Percentiles rank a stretch among this genome's conserved stretches.
These are phyloP conservation scores for Colletotrichum agaves DNA, from an alignment of 2,329 filamentous ascomycete genomes.

Conservation along the genomic window DNA sequence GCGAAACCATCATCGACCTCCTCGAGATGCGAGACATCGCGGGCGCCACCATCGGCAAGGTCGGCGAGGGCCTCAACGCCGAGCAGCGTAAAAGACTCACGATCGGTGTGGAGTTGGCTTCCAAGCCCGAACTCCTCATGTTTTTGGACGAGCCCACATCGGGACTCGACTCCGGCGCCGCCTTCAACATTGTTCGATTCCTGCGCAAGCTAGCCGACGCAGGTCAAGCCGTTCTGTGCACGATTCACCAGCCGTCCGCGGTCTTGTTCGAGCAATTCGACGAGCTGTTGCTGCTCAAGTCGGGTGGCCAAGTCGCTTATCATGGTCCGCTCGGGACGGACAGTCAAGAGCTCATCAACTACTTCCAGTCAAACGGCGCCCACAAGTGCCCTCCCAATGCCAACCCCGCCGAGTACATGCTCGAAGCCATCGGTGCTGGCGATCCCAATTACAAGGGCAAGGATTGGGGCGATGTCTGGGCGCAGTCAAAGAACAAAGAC, in stretches of 20 bases:
- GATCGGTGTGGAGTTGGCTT: constrained; percentile 66
- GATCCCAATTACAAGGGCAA: constrained; percentile 68
- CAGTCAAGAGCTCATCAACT: constrained; percentile 58
- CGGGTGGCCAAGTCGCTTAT: constrained; percentile 64
- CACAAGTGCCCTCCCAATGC: constrained; percentile 57
- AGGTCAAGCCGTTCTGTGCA: constrained; percentile 69
- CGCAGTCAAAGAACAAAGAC: constrained; percentile 59
- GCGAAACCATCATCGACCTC: constrained; percentile 74
- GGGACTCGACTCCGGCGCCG: constrained; percentile 67
- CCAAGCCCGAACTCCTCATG: constrained; percentile 68
- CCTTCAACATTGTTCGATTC: constrained; percentile 71
- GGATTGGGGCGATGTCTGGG: constrained; percentile 73
- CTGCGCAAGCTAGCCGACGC: constrained; percentile 69
- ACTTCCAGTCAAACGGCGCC: constrained; percentile 63
- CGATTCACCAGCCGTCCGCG: constrained; percentile 69
- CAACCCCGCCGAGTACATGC: constrained; percentile 67
- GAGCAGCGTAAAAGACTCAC: constrained; percentile 68
- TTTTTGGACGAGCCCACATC: constrained; percentile 73
- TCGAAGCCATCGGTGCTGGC: constrained; percentile 70
- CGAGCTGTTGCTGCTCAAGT: constrained; percentile 63
- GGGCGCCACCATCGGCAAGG: constrained; percentile 70
- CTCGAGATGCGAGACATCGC: constrained; percentile 76
- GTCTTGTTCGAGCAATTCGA: constrained; percentile 68
- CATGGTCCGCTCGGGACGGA: constrained; percentile 65
- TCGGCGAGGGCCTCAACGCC: constrained; percentile 68